These are phyloP conservation scores for Cryphonectria parasitica DNA, from an alignment of 2,329 filamentous ascomycete species.

Conservation along the genomic window DNA sequence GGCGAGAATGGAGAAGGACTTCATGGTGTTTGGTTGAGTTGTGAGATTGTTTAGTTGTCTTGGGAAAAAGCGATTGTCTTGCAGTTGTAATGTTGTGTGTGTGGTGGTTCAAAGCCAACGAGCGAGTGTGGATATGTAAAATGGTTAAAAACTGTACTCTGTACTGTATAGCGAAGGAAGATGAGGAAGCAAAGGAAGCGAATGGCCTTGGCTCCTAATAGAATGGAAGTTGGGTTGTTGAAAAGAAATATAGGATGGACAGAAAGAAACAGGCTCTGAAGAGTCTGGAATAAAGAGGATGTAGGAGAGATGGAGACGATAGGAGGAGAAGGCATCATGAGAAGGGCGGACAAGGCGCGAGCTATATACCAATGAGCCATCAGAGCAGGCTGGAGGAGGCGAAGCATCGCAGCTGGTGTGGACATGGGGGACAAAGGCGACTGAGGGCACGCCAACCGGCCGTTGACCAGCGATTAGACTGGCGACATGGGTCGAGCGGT, in stretches of 20 bases:
- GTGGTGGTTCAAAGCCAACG: slow-evolving; percentile 14
- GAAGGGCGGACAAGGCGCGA: slow-evolving; percentile 9
- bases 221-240: slow-evolving; percentile 39
- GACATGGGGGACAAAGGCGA: slow-evolving; percentile 7
- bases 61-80: slow-evolving; percentile 15
- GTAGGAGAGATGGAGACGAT: slow-evolving; percentile 29
- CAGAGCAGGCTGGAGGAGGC: slow-evolving; percentile 14
- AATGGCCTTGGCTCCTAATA: slow-evolving; percentile 57
- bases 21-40: slow-evolving; percentile 53
- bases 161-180: slow-evolving; percentile 35
- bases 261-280: slow-evolving; percentile 17
- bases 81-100: slow-evolving; percentile 9
- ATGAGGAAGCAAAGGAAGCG: slow-evolving; percentile 55
- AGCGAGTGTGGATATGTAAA: slow-evolving; percentile 21
- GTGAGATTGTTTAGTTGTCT: slow-evolving; percentile 3
- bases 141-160: slow-evolving; percentile 20
- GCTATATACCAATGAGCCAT: slow-evolving; percentile 24
- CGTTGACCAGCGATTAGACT: slow-evolving; percentile 21
- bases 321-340: slow-evolving; percentile 22
- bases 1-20: slow-evolving; percentile 51
- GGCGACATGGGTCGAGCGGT: slow-evolving; percentile 19
- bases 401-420: slow-evolving; percentile 13
- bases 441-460: background rate
- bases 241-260: slow-evolving; percentile 26
- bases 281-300: slow-evolving; percentile 2